A percentile compares a stretch with the other conserved stretches of the same genome.
These are phyloP conservation scores for Alternaria alternata DNA, from an alignment of 2,329 filamentous ascomycete species.

Conservation along the genomic window DNA sequence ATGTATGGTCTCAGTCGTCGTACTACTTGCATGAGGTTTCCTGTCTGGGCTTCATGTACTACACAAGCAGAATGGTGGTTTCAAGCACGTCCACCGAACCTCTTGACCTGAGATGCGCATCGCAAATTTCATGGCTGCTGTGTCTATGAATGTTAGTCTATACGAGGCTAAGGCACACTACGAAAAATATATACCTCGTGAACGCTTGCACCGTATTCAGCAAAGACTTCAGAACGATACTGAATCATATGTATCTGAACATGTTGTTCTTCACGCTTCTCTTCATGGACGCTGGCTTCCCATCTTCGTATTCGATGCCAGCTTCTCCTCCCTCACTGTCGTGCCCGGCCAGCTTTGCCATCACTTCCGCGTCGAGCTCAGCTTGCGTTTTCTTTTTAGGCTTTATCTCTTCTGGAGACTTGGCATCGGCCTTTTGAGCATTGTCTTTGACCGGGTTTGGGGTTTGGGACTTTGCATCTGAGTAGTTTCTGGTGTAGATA, in stretches of 20 bases:
- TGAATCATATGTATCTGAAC: constrained; percentile 70
- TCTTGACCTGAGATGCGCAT: not conserved
- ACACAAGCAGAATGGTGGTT: not conserved
- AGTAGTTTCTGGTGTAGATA: constrained; percentile 5
- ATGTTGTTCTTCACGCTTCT: constrained; percentile 77
- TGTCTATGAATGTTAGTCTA: not conserved
- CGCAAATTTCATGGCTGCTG: no score
- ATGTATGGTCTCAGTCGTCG: not conserved
- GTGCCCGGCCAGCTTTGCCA: constrained; percentile 69
- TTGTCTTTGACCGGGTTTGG: constrained; percentile 2
- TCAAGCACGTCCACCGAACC: not conserved
- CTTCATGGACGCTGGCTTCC: constrained; percentile 76
- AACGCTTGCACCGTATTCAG: not conserved
- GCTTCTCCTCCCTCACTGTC: constrained; percentile 75
- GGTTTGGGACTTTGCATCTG: constrained; percentile 6
- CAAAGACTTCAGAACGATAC: not conserved
- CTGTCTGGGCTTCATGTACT: not conserved
- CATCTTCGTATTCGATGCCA: constrained; percentile 78
- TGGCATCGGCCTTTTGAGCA: constrained; percentile 20
- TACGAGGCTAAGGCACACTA: not conserved
- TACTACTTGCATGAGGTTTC: not conserved
- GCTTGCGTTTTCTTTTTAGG: constrained; percentile 63
- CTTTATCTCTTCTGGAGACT: constrained; percentile 23
- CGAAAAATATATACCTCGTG: not conserved
- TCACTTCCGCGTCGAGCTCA: constrained; percentile 72